Base-by-base conservation (phyloP, 169 alveolate species). In the Toxoplasma gondii region DNA sequence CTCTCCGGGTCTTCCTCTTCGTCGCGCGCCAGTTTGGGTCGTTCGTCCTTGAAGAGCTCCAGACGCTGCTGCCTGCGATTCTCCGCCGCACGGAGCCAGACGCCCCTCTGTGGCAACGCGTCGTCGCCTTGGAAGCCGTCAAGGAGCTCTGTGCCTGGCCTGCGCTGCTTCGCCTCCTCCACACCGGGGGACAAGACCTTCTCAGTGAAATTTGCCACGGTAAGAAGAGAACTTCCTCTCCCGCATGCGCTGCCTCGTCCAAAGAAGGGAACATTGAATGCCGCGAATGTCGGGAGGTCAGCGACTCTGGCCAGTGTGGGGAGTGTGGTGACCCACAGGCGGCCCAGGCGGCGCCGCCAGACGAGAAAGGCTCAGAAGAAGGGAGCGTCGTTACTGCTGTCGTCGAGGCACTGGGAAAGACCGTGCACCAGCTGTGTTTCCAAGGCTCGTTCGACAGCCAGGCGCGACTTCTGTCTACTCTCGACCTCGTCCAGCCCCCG, bases 351-450 rank as follows among this genome's bases (percentile, higher is more conserved):
- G n/a, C 29, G n/a, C 24, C n/a, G 74, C 31, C 74, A 27, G n/a
- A 4, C n/a, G 74, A 64, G 74, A 4, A 31, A 31, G 74, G n/a
- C 34, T 7, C 34, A 64, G 74, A 64, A 27, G 74, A 27, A 16
- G n/a, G 29, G 5, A 64, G 74, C 74, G 22, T 78, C 43, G 39
- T 78, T 12, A 78, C 45, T 78, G 45, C 49, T 19, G 22, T 82
- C 44, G 90, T 82, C 38, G 90, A 82, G 17, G 90, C 64, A 16
- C 90, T 82, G 41, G 90, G 90, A 49, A 82, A 82, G 90, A 43
- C 69, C 24, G 90, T 82, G 4, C 90, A 82, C 41, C 90, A 82
- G 90, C 19, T 82, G 38, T 82, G 90, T 39, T 82, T 82, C 29
- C 22, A 7, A 9, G 90, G 44, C 64, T 39, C 90, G 27, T 36